A percentile compares a stretch with the other conserved stretches of the same genome.
These are phyloP conservation scores for Chondrostereum purpureum DNA, from an alignment of 1,284 basidiomycete species.

Conservation along the genomic window DNA sequence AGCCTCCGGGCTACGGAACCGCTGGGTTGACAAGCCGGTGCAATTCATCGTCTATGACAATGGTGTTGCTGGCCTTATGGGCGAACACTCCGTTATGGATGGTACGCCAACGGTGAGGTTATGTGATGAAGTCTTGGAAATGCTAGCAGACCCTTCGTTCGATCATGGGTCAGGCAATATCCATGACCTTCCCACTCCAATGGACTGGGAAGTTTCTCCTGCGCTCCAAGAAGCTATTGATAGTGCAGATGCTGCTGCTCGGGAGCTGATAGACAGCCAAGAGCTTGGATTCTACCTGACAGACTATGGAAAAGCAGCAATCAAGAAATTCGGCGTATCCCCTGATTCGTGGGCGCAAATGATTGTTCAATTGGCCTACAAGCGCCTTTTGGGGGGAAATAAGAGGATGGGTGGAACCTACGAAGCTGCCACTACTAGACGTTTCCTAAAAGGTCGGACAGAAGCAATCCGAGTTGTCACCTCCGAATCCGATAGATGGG, in stretches of 20 bases:
- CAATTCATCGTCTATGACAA: slow-evolving; percentile 82
- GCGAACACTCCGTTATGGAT: slow-evolving; percentile 91
- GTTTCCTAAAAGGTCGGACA: slow-evolving; percentile 82
- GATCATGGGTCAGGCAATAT: slow-evolving; percentile 39
- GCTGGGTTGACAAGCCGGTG: slow-evolving; percentile 81
- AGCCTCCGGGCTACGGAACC: slow-evolving; percentile 56
- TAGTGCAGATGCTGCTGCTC: slow-evolving; percentile 50
- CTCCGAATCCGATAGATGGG: slow-evolving; percentile 68
- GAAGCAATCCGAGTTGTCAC: slow-evolving; percentile 82
- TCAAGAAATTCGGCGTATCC: slow-evolving; percentile 80
- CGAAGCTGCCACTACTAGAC: slow-evolving; percentile 82
- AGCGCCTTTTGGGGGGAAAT: slow-evolving; percentile 47
- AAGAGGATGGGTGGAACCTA: slow-evolving; percentile 65
- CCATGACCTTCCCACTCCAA: slow-evolving; percentile 26
- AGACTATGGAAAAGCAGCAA: slow-evolving; percentile 79
- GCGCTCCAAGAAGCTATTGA: slow-evolving; percentile 44
- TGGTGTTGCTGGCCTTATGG: slow-evolving; percentile 75
- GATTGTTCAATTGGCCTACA: slow-evolving; percentile 82
- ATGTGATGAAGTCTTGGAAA: slow-evolving; percentile 67
- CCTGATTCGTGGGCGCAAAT: slow-evolving; percentile 94
- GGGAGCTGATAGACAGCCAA: slow-evolving; percentile 61
- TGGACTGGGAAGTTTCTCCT: slow-evolving; percentile 64
- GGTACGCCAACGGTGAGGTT: slow-evolving; percentile 56
- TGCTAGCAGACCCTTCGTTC: slow-evolving; percentile 52
- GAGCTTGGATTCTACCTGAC: slow-evolving; percentile 64